Evolutionary conservation across 441 rosid species (phyloP).

Genomic region (Populus tomentosa): DNA sequence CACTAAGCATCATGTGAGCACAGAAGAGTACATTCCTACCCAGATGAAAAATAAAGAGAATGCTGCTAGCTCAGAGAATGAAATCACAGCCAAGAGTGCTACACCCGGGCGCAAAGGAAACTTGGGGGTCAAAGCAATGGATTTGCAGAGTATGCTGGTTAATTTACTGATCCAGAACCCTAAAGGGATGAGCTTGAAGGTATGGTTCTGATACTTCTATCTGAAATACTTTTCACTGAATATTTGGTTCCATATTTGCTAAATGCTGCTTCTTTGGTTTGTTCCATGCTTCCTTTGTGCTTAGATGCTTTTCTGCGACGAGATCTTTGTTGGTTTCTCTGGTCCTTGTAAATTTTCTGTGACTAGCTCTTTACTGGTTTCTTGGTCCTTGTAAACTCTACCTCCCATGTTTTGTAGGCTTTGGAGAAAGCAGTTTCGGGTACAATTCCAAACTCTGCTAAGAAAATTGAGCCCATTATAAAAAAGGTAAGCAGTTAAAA

Average conservation of each 20-base stretch:
- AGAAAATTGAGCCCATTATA: slow-evolving; percentile 68
- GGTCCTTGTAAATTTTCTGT: not conserved
- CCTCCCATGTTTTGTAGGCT: slow-evolving; percentile 39
- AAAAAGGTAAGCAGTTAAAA: slow-evolving; percentile 52
- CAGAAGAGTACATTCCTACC: slow-evolving; percentile 38
- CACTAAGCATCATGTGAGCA: slow-evolving; percentile 35
- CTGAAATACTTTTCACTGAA: not conserved
- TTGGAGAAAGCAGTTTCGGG: slow-evolving; percentile 83
- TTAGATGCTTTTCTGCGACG: not conserved
- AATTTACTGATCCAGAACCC: slow-evolving; percentile 67
- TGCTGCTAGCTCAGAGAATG: slow-evolving; percentile 49
- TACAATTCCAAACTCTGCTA: slow-evolving; percentile 50
- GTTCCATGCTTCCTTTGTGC: not conserved
- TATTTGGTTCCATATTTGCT: not conserved
- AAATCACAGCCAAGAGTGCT: slow-evolving; percentile 36
- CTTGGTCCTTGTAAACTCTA: slow-evolving; percentile 11
- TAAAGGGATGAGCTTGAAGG: slow-evolving; percentile 85
- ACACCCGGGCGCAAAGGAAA: slow-evolving; percentile 40
- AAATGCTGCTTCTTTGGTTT: not conserved
- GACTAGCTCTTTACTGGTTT: slow-evolving; percentile 8
- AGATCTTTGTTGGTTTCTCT: not conserved
- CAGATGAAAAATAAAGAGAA: slow-evolving; percentile 51
- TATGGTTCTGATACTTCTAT: slow-evolving; percentile 17
- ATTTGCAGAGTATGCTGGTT: slow-evolving; percentile 60
- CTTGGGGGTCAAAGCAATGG: slow-evolving; percentile 45